Conservation (phyloP, 2,329 filamentous ascomycete species). For the Aspergillus awamori region DNA sequence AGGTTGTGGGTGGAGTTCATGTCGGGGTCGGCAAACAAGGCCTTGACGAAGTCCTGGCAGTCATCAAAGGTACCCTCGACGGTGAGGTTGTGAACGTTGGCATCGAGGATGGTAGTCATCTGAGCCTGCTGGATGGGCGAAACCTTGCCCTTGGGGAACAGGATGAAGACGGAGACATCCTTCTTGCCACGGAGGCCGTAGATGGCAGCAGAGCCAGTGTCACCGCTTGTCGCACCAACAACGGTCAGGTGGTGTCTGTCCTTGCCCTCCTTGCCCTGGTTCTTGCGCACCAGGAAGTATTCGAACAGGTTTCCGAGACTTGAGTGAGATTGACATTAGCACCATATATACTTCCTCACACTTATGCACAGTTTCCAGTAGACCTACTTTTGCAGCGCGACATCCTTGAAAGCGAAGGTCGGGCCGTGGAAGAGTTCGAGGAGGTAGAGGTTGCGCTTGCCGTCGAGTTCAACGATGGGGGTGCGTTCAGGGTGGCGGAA, state of each 20-base stretch:
- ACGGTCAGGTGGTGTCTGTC: constrained; percentile 81
- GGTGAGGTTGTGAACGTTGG: constrained; percentile 89
- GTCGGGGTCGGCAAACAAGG: constrained; percentile 81
- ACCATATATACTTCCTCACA: not conserved
- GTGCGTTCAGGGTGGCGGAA: constrained; percentile 81
- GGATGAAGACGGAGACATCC: constrained; percentile 94
- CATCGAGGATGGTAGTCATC: constrained; percentile 91
- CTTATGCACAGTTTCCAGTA: not conserved
- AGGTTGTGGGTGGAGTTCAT: constrained; percentile 82
- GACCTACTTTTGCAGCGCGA: not conserved
- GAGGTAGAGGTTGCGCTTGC: constrained; percentile 72
- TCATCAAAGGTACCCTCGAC: constrained; percentile 94
- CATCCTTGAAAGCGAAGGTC: constrained; percentile 92
- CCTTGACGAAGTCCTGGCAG: constrained; percentile 95
- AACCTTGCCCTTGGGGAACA: constrained; percentile 88
- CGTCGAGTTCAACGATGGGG: constrained; percentile 75
- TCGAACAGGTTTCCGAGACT: constrained; percentile 80
- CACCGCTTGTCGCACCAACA: constrained; percentile 83
- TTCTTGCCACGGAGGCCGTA: constrained; percentile 94
- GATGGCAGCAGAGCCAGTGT: constrained; percentile 90
- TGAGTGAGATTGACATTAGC: constrained; percentile 56
- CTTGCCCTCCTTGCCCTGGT: constrained; percentile 47
- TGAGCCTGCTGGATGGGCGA: constrained; percentile 92
- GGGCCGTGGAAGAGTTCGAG: constrained; percentile 96
- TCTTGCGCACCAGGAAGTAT: constrained; percentile 51